These are phyloP conservation scores for Alternaria triticimaculans DNA, from an alignment of 2,329 filamentous ascomycete species.

Conservation along the genomic window DNA sequence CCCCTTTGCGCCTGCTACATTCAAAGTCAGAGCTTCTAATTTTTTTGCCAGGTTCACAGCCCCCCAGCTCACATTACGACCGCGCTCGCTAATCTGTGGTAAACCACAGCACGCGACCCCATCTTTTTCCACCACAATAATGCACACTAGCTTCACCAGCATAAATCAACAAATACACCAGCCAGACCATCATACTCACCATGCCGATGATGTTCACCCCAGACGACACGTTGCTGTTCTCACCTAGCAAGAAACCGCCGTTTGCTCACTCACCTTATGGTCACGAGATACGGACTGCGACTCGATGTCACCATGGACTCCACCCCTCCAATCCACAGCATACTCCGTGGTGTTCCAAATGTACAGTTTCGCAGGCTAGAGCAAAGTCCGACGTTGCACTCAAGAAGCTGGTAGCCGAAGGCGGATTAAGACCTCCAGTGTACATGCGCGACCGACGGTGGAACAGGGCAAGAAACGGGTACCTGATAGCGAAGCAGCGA, in stretches of 20 bases:
- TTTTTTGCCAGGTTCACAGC: neutral
- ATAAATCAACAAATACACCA: constrained; percentile 15
- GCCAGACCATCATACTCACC: constrained; percentile 5
- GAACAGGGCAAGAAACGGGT: constrained; percentile 27
- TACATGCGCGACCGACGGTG: constrained; percentile 25
- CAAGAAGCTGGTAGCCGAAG: constrained; percentile 16
- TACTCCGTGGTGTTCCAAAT: constrained; percentile 28
- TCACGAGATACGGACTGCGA: constrained; percentile 23
- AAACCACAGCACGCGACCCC: constrained; percentile 19
- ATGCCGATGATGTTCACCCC: constrained; percentile 17
- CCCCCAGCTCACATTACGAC: constrained; percentile 4
- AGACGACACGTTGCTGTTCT: neutral
- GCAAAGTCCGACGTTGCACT: constrained; percentile 20
- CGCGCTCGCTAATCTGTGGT: constrained; percentile 15
- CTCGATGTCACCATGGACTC: constrained; percentile 29
- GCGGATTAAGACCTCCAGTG: constrained; percentile 17
- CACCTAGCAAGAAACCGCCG: neutral
- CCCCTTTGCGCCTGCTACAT: constrained; percentile 4
- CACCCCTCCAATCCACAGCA: constrained; percentile 28
- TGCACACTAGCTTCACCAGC: constrained; percentile 16
- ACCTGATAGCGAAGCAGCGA: constrained; percentile 18
- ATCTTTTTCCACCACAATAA: constrained; percentile 12
- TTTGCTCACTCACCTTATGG: constrained; percentile 4
- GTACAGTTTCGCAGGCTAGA: constrained; percentile 18
- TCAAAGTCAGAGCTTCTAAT: neutral